Percentiles rank a stretch among this genome's conserved stretches.
Evolutionary conservation across 352 stramenopile species (phyloP).

Genomic region (Globisporangium nodosum): DNA sequence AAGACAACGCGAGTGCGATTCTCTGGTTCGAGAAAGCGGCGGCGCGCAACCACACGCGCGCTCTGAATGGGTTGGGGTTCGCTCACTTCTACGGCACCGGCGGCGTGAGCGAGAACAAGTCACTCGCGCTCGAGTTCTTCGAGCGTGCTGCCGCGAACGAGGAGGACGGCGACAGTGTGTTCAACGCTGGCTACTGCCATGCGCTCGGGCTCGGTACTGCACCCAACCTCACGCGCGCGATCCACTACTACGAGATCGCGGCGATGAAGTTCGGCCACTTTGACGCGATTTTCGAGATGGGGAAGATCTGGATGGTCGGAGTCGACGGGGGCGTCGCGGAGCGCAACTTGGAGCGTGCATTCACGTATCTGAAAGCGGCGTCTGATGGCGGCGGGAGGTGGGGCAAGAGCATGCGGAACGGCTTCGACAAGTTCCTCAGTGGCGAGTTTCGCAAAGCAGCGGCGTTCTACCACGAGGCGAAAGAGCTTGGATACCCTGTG

Average conservation of each 20-base stretch:
- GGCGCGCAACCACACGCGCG: conserved; percentile 59
- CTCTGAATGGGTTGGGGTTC: conserved; percentile 87
- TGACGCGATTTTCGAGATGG: conserved; percentile 72
- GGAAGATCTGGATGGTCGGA: conserved; percentile 44
- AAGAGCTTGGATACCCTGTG: conserved; percentile 50
- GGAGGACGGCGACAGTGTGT: conserved; percentile 85
- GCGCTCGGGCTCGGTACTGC: conserved; percentile 51
- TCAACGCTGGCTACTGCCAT: conserved; percentile 86
- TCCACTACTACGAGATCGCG: conserved; percentile 55
- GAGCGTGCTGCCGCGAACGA: conserved; percentile 67
- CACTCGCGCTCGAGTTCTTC: conserved; percentile 75
- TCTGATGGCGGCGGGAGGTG: conserved; percentile 63
- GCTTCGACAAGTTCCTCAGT: conserved; percentile 57
- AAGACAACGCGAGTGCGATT: conserved; percentile 73
- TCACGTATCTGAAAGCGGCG: conserved; percentile 54
- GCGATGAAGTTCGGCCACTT: conserved; percentile 81
- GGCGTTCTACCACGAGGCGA: conserved; percentile 60
- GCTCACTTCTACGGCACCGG: conserved; percentile 82
- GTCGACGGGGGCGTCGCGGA: conserved; percentile 14
- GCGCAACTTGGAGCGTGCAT: conserved; percentile 19
- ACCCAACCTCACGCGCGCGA: conserved; percentile 47
- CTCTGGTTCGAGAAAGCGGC: conserved; percentile 74
- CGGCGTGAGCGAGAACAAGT: conserved; percentile 68
- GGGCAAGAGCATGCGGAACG: conserved; percentile 42
- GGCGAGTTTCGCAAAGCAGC: conserved; percentile 37